These are phyloP conservation scores for Capsicum chinense DNA, from an alignment of 257 asterid species.

Conservation along the genomic window DNA sequence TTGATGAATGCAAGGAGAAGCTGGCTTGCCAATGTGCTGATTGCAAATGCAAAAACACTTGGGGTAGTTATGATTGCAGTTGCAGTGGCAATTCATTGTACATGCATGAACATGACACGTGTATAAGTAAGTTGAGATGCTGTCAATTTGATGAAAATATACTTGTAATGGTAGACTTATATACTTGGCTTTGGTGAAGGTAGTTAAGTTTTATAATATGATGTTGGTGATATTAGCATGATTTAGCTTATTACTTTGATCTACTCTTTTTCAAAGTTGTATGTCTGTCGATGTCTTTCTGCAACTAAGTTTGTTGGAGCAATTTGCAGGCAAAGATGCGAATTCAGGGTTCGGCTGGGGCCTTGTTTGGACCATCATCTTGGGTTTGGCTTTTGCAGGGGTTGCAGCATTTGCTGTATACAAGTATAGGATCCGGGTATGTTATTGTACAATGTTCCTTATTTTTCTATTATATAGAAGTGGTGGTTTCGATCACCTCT, in stretches of 20 bases:
- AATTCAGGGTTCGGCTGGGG: slow-evolving; percentile 60
- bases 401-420: slow-evolving; percentile 73
- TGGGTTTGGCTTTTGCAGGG: slow-evolving; percentile 70
- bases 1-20: slow-evolving; percentile 82
- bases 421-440: slow-evolving; percentile 89
- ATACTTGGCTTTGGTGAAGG: slow-evolving; percentile 16
- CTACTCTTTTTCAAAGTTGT: not conserved
- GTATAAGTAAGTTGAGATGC: slow-evolving; percentile 63
- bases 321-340: slow-evolving; percentile 64
- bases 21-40: slow-evolving; percentile 76
- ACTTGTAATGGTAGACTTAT: slow-evolving; percentile 4
- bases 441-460: slow-evolving; percentile 29
- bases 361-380: slow-evolving; percentile 66
- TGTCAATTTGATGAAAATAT: not conserved
- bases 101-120: slow-evolving; percentile 83
- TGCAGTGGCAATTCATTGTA: slow-evolving; percentile 69
- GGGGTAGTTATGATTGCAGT: slow-evolving; percentile 93
- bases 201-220: slow-evolving; percentile 3
- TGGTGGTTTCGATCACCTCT: no score
- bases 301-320: slow-evolving; percentile 22
- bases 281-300: not conserved
- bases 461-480: not conserved
- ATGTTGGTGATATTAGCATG: slow-evolving; percentile 16
- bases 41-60: slow-evolving; percentile 90
- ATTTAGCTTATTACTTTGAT: not conserved